A percentile compares a stretch with the other conserved stretches of the same genome.
Conservation (phyloP, 257 asterid genomes). For the Solanum pinnatisectum region DNA sequence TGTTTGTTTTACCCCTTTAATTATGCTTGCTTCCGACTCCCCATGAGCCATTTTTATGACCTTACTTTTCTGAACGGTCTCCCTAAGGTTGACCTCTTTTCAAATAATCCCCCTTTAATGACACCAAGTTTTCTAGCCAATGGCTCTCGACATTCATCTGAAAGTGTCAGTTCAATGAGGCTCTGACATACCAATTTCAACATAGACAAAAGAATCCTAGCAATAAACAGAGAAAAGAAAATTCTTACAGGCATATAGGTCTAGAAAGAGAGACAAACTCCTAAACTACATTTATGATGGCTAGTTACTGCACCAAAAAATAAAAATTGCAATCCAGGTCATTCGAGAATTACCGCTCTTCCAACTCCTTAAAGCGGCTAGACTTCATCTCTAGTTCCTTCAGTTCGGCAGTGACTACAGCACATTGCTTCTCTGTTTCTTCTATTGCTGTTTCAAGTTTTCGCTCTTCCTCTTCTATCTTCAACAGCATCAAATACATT, state of each 20-base stretch:
- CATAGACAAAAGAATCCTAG: neutral
- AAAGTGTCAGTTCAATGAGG: neutral
- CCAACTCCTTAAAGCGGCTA: conserved; percentile 87
- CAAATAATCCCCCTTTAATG: neutral
- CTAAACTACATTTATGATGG: neutral
- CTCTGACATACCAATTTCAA: neutral
- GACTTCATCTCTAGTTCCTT: conserved; percentile 85
- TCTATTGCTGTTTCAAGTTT: conserved; percentile 94
- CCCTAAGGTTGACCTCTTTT: neutral
- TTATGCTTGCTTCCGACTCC: neutral
- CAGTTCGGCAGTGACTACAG: conserved; percentile 71
- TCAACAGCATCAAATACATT: neutral
- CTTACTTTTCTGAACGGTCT: neutral
- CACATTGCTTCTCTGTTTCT: conserved; percentile 89
- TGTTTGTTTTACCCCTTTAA: neutral
- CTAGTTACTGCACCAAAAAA: neutral
- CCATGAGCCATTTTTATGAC: neutral
- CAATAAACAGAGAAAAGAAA: neutral
- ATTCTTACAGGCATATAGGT: neutral
- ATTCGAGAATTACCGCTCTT: conserved; percentile 61
- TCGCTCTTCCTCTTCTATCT: conserved; percentile 96
- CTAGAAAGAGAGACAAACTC: neutral
- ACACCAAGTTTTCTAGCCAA: neutral
- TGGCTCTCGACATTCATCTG: neutral
- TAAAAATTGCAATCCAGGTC: neutral